phyloP scores from a whole-genome alignment of 805 yeast species.

The Yarrowia keelungensis region DNA sequence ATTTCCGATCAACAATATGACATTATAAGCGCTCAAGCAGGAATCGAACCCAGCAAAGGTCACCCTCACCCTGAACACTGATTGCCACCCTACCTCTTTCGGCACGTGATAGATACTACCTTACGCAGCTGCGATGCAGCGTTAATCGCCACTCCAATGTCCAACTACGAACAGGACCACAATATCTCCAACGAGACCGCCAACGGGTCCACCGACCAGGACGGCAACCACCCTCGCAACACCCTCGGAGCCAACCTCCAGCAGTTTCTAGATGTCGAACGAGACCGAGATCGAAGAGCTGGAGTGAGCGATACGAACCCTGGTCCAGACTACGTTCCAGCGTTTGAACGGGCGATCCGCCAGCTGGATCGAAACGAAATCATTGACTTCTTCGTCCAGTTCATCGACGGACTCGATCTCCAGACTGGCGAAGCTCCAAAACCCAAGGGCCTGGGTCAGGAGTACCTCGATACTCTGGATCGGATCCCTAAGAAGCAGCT shows the following conservation, averaged over 20 bases:
- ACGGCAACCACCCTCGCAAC: slow-evolving; percentile 22
- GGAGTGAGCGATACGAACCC: slow-evolving; percentile 18
- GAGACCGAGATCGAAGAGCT: slow-evolving; percentile 30
- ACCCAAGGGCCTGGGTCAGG: slow-evolving; percentile 51
- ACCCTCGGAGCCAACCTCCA: slow-evolving; percentile 34
- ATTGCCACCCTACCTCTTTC: too few species aligned
- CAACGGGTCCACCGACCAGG: slow-evolving; percentile 6
- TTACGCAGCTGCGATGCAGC: slow-evolving; percentile 16
- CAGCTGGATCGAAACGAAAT: slow-evolving; percentile 35
- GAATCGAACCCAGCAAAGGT: slow-evolving; percentile 4
- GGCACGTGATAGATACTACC: slow-evolving; percentile 29
- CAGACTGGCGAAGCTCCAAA: slow-evolving; percentile 23
- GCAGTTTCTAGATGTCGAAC: slow-evolving; percentile 25
- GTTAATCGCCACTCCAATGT: slow-evolving; percentile 30
- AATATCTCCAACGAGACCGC: slow-evolving; percentile 14
- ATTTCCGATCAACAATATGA: too few species aligned
- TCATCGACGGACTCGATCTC: slow-evolving; percentile 27
- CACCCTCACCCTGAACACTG: background rate
- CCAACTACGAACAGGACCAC: slow-evolving; percentile 38
- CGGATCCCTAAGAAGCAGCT: slow-evolving; percentile 62
- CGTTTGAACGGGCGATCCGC: slow-evolving; percentile 35
- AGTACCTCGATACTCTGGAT: slow-evolving; percentile 77
- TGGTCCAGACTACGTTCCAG: slow-evolving; percentile 26
- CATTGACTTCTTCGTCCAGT: slow-evolving; percentile 35
- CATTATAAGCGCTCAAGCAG: too few species aligned